Evolutionary conservation across 2,329 filamentous ascomycete species (phyloP), one percentile per base, ranked within the genome.

Genomic region (Chalaropsis thielavioides): DNA sequence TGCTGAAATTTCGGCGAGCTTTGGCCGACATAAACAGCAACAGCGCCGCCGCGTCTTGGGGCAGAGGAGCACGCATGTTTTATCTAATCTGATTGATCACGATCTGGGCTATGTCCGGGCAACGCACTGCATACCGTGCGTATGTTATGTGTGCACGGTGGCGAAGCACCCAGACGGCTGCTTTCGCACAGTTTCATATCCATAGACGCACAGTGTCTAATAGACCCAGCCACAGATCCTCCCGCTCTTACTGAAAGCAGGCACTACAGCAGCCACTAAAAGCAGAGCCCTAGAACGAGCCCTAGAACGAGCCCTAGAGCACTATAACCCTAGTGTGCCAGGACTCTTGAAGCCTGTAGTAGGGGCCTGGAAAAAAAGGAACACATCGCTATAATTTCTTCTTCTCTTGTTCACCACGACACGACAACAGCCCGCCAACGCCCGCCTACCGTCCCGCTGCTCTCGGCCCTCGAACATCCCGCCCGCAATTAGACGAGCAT

Each of bases 71-170:
- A 38, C 13, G 58, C 38, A 22, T n/a, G 8, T 31, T 24, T 65
- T 65, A 65, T 65, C 64, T 65, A 65, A 65, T 65, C 64, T 65
- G 64, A 65, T 65, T 59, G 49, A 54, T 63, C 46, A 46, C 41
- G 24, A 44, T 62, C 60, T 46, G 7, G 24, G 60, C 22, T 2
- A 63, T 19, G 61, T 35, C 40, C 38, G 3, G 31, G 40, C 40
- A 44, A 44, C 10, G 13, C 19, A 4, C 7, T n/a, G 43, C 15
- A 4, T n/a, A 46, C 43, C 19, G 43, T 46, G 43, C 8, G 3
- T 4, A n/a, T 46, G 10, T 6, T 6, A 17, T 0, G 2, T 4
- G 15, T 19, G 27, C 7, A 58, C 54, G 35, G 27, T 38, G 4
- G 10, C 10, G 35, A 7, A 43, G 41, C 3, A 13, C 17, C 4